Base-by-base conservation (phyloP, 2,329 filamentous ascomycete species). In the Stylonectria norvegica region DNA sequence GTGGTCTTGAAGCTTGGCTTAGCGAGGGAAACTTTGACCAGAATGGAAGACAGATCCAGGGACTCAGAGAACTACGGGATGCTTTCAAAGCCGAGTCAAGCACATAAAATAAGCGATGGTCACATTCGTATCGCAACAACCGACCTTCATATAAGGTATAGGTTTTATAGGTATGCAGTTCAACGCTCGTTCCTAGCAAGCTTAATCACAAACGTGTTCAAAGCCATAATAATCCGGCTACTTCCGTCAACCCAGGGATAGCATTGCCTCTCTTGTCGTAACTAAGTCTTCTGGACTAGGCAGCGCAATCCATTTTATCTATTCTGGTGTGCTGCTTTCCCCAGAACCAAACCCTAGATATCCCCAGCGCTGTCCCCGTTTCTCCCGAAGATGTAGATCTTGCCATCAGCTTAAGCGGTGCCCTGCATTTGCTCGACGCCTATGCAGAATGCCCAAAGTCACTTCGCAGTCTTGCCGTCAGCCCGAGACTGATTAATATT, bases 1-100 rank as follows among this genome's bases (percentile, higher is more conserved):
- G 50, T 1, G 73, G 61, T 0, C 62, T 83, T 33, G 70, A 78
- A 50, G 47, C 35, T 14, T 85, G 81, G 81, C 47, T 85, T 34
- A 61, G 62, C 14, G 59, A 65, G 10, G 59, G 52, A 0, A 83
- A 83, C 55, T 83, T 83, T 51, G 73, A 81, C 50, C 58, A 57
- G 5, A 52, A 71, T 3, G 79, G 77, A 0, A 64, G 51, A 37
- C 81, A 84, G 59, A 69, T 56, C 40, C 69, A 51, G 49, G 68
- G 53, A 18, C 43, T 83, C 43, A 61, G 62, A 40, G 60, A 68
- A 4, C 38, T 56, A 1, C 43, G 53, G 16, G 34, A 40, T 8
- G 30, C 36, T 5, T 14, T 40, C 8, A 4, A 8, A 6, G 10
- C 15, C 11, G 14, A 4, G 22, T 25, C 22, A 8, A 25, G n/a